Base-by-base conservation (phyloP, 768 basidiomycete genomes). In the Sporobolomyces phaffii region DNA sequence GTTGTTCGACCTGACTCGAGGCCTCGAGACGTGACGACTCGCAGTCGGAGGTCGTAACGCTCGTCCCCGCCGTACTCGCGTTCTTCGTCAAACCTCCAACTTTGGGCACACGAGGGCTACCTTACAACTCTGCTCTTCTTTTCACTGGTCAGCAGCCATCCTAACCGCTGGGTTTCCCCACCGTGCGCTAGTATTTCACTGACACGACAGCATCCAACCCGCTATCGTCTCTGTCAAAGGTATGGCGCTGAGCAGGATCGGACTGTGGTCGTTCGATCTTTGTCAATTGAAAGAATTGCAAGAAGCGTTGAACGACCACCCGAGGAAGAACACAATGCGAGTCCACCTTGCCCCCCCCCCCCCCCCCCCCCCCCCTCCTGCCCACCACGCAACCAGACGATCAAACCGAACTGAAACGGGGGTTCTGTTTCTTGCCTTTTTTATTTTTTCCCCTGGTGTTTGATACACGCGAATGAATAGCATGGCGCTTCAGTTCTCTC, bases 261-360 rank as follows among this genome's bases (percentile, higher is more conserved):
- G 82, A 0, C 77, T 84, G 0, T 84, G 83, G 82, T 77, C 80
- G 0, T 84, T 84, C 72, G 83, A 84, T 70, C 77, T 84, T 11
- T 77, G 77, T 50, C 83, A 84, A 60, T 75, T 82, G 15, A 81
- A 83, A 63, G 77, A 81, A 60, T 76, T 84, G 8, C 83, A 84
- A 69, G 74, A 77, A 18, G 77, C 80, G 0, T 78, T 84, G 8
- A 74, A 76, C 20, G 58, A 77, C 10, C 80, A 84, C 69, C 82
- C 83, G 2, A 74, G 80, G 8, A 76, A 81, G 9, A 84, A 83
- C 59, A 75, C 79, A 0, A 74, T 83, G 67, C 73, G 36, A 78
- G 64, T 22, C 24, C 29, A 14, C 5, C n/a, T 38, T 28, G 6
- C 8, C 5, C 17, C 4, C 9, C 11, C 31, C 26, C 24, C 22